Percentiles rank a stretch among this genome's conserved stretches.
These are phyloP conservation scores for Amphibolis antarctica DNA, from an alignment of 106 monocot species.

Conservation along the genomic window DNA sequence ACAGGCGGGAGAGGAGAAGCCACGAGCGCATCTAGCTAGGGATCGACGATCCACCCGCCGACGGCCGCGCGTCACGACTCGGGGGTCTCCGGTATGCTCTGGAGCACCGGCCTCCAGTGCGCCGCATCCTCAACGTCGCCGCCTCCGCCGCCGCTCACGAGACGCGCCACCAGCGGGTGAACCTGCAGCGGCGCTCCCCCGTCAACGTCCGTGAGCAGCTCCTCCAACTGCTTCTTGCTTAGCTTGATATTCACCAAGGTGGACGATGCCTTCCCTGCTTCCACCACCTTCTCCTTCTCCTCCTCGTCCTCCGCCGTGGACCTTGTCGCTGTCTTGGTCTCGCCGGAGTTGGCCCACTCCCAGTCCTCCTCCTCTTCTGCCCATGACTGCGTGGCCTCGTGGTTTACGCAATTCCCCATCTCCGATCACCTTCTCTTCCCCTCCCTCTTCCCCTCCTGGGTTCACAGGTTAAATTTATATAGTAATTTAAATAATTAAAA, in stretches of 20 bases:
- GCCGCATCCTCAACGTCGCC: background rate
- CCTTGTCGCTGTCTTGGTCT: background rate
- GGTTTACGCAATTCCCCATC: constrained; percentile 17
- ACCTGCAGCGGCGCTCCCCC: constrained; percentile 9
- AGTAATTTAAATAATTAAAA: no score
- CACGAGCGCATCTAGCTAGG: no score
- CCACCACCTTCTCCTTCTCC: background rate
- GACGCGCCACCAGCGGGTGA: constrained; percentile 10
- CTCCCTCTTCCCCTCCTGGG: background rate
- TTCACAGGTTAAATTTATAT: background rate
- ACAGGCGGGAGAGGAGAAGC: no score
- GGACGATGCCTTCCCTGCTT: background rate
- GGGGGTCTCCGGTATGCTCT: constrained; percentile 23
- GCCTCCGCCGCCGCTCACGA: constrained; percentile 1
- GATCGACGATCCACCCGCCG: background rate
- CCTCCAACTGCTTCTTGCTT: constrained; percentile 37
- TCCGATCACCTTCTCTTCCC: no score
- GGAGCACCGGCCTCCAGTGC: constrained; percentile 22
- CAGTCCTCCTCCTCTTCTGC: constrained; percentile 8
- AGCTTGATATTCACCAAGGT: constrained; percentile 39
- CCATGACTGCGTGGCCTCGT: constrained; percentile 7
- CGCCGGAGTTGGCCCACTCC: background rate
- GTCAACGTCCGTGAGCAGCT: constrained; percentile 21
- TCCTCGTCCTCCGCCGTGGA: background rate
- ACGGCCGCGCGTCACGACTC: constrained; percentile 8